Base-by-base conservation (phyloP, 2,329 filamentous ascomycete species). In the Claviceps spartinae region DNA sequence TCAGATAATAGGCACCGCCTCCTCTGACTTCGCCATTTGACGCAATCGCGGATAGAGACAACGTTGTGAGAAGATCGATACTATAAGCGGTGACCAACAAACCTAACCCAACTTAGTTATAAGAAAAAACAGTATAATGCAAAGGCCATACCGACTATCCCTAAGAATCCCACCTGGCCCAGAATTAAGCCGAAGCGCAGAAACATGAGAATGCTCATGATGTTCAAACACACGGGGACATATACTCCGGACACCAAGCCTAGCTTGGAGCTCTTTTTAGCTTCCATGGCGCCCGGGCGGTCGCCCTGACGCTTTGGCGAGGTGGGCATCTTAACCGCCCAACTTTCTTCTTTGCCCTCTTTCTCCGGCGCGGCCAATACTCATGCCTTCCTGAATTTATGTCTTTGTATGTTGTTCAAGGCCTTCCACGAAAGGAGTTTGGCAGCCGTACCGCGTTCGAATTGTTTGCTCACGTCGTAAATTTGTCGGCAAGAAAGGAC, bases 191-290 rank as follows among this genome's bases (percentile, higher is more conserved):
- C 88, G 65, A 95, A 95, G 22, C 88, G 81, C 60, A 95, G 73
- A 69, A 95, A 95, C 87, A 95, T 94, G 55, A 95, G 77, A 67
- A 95, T 94, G 60, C 86, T 91, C 58, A 94, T 71, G 43, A 95
- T 88, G 66, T 93, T 95, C 58, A 94, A 73, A 55, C 84, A 90
- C n/a, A 88, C 88, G 1, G 88, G 88, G 16, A 95, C 85, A 65
- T 89, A 95, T 47, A 94, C 85, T 7, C 86, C 86, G 4, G 82
- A 86, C 58, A 88, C 81, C 8, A 81, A 83, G 40, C 86, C 86
- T 53, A 94, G 74, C 69, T 93, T 93, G 59, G 76, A 62, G 55
- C 65, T 67, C 59, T 68, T 72, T 53, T 56, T 65, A 36, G 58
- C 60, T 30, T 72, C 70, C 62, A 67, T 66, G 56, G 57, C 52